A percentile compares a stretch with the other conserved stretches of the same genome.
Evolutionary conservation across 768 basidiomycete genomes (phyloP).

Genomic region (Russula earlei): DNA sequence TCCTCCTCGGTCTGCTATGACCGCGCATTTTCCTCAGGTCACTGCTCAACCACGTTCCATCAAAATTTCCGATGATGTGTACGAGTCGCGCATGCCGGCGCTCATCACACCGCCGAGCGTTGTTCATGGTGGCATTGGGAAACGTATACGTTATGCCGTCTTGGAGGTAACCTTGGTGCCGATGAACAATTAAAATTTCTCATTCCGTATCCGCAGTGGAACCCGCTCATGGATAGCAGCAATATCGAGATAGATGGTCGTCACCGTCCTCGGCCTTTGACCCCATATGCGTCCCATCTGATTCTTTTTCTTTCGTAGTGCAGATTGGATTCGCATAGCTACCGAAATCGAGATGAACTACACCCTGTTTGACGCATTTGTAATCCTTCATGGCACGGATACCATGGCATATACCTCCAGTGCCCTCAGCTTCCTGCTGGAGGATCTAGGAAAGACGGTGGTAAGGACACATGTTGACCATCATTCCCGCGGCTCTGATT

Average conservation of each 20-base stretch:
- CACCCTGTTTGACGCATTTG: constrained; percentile 75
- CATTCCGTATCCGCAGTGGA: constrained; percentile 50
- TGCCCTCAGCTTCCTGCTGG: constrained; percentile 82
- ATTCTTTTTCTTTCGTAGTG: constrained; percentile 6
- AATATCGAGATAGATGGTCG: constrained; percentile 77
- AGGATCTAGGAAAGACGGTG: constrained; percentile 88
- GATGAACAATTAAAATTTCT: constrained; percentile 2
- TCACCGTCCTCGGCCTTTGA: not conserved
- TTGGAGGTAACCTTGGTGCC: constrained; percentile 49
- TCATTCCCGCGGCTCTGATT: not conserved
- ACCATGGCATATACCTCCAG: constrained; percentile 88
- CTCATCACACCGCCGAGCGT: constrained; percentile 69
- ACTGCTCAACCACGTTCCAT: constrained; percentile 28
- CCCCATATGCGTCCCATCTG: constrained; percentile 8
- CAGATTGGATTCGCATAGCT: constrained; percentile 86
- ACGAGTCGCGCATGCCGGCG: constrained; percentile 65
- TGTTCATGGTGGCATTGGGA: constrained; percentile 49
- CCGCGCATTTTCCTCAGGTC: constrained; percentile 17
- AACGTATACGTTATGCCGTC: constrained; percentile 78
- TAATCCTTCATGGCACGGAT: constrained; percentile 85
- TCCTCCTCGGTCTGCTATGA: constrained; percentile 27
- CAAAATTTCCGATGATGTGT: constrained; percentile 51
- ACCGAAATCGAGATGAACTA: constrained; percentile 93
- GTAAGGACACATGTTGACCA: constrained; percentile 32
- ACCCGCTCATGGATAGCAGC: constrained; percentile 79